Evolutionary conservation across 768 basidiomycete species (phyloP), one percentile per base, ranked within the genome.

Genomic region (Boletus rex-veris): DNA sequence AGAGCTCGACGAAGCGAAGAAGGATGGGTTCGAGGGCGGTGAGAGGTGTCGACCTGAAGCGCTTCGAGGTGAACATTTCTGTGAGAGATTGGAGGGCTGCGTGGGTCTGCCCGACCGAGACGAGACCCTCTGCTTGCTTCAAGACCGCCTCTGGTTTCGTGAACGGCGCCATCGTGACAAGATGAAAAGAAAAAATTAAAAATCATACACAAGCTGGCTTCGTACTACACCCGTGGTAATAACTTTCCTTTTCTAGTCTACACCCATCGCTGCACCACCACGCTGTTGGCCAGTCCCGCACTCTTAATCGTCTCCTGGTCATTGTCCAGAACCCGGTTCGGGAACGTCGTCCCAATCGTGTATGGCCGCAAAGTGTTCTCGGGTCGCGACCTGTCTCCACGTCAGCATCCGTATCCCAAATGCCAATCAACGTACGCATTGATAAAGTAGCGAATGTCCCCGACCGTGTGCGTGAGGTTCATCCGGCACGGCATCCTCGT

Each of bases 1-100:
- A 98, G 45, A 99, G 88, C 66, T 95, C 91, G 75, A 98, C 84
- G 75, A 96, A 98, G 54, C 92, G 88, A 60, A 92, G 75, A 80
- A 98, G 88, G 71, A 98, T 97, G 48, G 97, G 97, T 70, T 98
- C 96, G 45, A 98, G 83, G 4, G 90, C 84, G 3, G 84, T 76
- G 24, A 98, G 75, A 1, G 95, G 90, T 0, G 95, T 98, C 38
- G 89, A 86, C 60, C 94, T 83, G 78, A 98, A 98, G 46, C 91
- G 87, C 76, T 98, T 98, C 18, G 90, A 90, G 31, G 85, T 78
- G 72, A 96, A 93, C 84, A 95, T 90, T 68, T 96, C 92, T 3
- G 92, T 86, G 61, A 96, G 80, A 7, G 89, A 89, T 66, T 93
- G 90, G 12, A 95, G 82, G 7, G 93, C 93, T 5, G 92, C 92